phyloP scores from a whole-genome alignment of 257 asterid species.

The Capsicum baccatum region DNA sequence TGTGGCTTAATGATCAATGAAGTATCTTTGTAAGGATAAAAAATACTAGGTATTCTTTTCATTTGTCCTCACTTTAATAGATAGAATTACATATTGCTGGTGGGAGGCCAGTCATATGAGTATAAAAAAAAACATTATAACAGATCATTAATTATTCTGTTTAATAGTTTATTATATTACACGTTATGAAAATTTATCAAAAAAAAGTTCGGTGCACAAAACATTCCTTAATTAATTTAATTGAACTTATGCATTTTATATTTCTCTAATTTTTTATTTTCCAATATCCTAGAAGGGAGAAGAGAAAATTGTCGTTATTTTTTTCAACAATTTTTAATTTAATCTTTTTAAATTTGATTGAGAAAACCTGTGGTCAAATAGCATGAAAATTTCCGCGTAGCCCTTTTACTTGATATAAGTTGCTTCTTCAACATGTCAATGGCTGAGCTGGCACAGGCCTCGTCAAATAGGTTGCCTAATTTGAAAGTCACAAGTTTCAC shows the following conservation, averaged over 20 bases:
- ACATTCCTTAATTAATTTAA: neutral
- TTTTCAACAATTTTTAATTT: neutral
- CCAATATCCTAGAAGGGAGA: neutral
- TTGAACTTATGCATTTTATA: neutral
- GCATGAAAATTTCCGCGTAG: neutral
- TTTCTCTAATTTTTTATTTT: neutral
- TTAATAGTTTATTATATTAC: too few relatives aligned
- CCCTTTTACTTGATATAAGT: neutral
- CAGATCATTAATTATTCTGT: too few relatives aligned
- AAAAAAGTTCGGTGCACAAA: neutral
- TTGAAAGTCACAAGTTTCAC: neutral
- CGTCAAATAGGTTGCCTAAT: neutral
- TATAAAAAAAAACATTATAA: too few relatives aligned
- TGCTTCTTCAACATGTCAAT: slow-evolving; percentile 3
- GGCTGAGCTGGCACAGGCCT: neutral
- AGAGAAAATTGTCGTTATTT: neutral
- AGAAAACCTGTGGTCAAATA: neutral
- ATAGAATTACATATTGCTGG: too few relatives aligned
- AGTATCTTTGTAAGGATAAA: too few relatives aligned
- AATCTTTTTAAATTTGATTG: neutral
- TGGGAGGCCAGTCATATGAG: too few relatives aligned
- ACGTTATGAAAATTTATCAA: too few relatives aligned
- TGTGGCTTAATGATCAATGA: too few relatives aligned
- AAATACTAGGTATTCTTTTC: too few relatives aligned
- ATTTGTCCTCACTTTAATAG: too few relatives aligned